A percentile compares a stretch with the other conserved stretches of the same genome.
phyloP scores from a whole-genome alignment of 2,329 filamentous ascomycete species.

The Neofusicoccum cordaticola region DNA sequence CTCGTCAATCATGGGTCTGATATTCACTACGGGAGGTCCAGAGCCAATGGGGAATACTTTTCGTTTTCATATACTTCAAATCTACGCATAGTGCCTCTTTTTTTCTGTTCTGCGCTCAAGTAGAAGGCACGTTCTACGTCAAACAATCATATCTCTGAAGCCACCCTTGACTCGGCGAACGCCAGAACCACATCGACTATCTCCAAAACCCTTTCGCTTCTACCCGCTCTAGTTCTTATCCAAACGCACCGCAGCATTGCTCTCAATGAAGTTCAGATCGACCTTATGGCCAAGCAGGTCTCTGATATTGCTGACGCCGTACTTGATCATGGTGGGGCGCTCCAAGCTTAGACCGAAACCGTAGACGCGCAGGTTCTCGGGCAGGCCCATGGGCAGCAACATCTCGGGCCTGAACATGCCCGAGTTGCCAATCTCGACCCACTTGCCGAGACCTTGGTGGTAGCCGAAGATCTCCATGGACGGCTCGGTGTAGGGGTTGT shows the following conservation, averaged over 20 bases:
- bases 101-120: not conserved
- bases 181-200: not conserved
- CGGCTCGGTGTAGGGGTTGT: slow-evolving; percentile 78
- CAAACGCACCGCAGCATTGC: slow-evolving; percentile 84
- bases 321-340: slow-evolving; percentile 97
- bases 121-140: not conserved
- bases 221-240: slow-evolving; percentile 65
- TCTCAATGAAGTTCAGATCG: slow-evolving; percentile 87
- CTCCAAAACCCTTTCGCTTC: not conserved
- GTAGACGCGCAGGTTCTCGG: slow-evolving; percentile 87
- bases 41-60: not conserved
- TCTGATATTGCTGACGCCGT: slow-evolving; percentile 73
- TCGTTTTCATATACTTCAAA: not conserved
- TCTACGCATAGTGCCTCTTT: not conserved
- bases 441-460: slow-evolving; percentile 83
- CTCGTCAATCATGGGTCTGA: no score
- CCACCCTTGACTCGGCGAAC: not conserved
- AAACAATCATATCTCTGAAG: not conserved
- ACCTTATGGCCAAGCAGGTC: slow-evolving; percentile 94
- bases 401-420: slow-evolving; percentile 99
- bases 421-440: slow-evolving; percentile 96
- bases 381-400: slow-evolving; percentile 90
- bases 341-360: slow-evolving; percentile 91
- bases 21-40: no score
- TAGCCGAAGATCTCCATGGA: slow-evolving; percentile 98